These are phyloP conservation scores for Holtermannia corniformis DNA, from an alignment of 768 basidiomycete species.

Conservation along the genomic window DNA sequence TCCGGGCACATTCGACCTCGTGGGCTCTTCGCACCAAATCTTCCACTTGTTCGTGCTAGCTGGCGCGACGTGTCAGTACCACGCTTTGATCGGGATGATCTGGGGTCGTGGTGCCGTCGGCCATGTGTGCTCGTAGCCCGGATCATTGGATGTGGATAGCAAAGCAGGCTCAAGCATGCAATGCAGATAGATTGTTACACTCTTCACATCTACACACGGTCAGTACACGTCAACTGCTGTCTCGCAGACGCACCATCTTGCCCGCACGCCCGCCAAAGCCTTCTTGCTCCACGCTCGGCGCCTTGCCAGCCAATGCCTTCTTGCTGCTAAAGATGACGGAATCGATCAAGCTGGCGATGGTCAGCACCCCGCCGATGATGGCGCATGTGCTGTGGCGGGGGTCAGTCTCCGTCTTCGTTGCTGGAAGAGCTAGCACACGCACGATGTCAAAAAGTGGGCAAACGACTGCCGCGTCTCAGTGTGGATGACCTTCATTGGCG, in stretches of 20 bases:
- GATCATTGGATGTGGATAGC: not conserved
- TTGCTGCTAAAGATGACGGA: constrained; percentile 74
- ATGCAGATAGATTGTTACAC: too few species aligned
- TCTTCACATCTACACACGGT: too few species aligned
- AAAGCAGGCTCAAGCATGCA: too few species aligned
- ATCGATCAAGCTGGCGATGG: constrained; percentile 82
- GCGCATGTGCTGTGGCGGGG: constrained; percentile 71
- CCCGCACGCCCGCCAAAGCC: constrained; percentile 36
- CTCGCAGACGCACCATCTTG: constrained; percentile 33
- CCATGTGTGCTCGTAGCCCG: not conserved
- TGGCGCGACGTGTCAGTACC: constrained; percentile 30
- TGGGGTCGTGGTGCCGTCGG: constrained; percentile 12
- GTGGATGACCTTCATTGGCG: constrained; percentile 88
- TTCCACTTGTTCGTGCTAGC: constrained; percentile 67
- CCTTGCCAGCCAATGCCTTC: constrained; percentile 50
- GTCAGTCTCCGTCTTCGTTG: not conserved
- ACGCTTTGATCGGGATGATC: constrained; percentile 33
- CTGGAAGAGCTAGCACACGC: constrained; percentile 39
- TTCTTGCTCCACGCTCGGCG: constrained; percentile 12
- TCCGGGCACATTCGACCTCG: constrained; percentile 70
- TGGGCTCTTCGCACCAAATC: constrained; percentile 77
- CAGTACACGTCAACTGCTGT: too few species aligned
- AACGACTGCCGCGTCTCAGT: constrained; percentile 85
- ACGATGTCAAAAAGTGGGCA: constrained; percentile 97
- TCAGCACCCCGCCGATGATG: constrained; percentile 93